Evolutionary conservation across 2,329 filamentous ascomycete species (phyloP), one percentile per base, ranked within the genome.

Genomic region (Pseudocercospora vitis): DNA sequence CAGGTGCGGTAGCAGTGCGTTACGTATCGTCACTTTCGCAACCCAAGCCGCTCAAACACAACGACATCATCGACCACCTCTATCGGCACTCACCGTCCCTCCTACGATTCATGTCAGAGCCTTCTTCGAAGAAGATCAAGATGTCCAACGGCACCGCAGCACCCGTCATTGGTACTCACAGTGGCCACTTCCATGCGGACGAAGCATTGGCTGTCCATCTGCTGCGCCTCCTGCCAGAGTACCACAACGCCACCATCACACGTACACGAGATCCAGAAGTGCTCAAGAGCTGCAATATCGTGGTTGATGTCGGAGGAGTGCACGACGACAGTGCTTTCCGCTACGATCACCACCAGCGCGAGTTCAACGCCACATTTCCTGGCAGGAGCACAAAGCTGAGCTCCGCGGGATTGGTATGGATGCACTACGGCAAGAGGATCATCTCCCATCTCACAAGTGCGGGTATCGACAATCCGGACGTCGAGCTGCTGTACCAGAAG

Each of bases 161-260:
- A 7, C 62, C 64, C 23, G 75, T 84, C 64, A 95, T 96, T 70
- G 94, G 91, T 69, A 99, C 94, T 24, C 94, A 99, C 82, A 96
- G 87, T 76, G 94, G 94, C 64, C 91, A 96, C 79, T 99, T 99
- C 81, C 94, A 99, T 78, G 94, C 94, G 71, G 94, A 99, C 74
- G 94, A 99, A 78, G 92, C 94, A 57, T 84, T 99, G 37, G 94
- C 94, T 54, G 91, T 99, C 61, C 91, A 95, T 79, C 90, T 99
- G 80, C 88, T 99, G 64, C 90, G 91, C 61, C 82, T 88, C 53
- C 87, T 97, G 14, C 92, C 94, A 18, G 76, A 85, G 55, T 99
- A 97, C 78, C 72, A 79, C 52, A 75, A 81, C 63, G 86, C 90
- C 21, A 71, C 79, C 37, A 86, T 99, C 37, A 79, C 96, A 47